Base-by-base conservation (phyloP, 2,329 filamentous ascomycete species). In the Didymella pomorum region DNA sequence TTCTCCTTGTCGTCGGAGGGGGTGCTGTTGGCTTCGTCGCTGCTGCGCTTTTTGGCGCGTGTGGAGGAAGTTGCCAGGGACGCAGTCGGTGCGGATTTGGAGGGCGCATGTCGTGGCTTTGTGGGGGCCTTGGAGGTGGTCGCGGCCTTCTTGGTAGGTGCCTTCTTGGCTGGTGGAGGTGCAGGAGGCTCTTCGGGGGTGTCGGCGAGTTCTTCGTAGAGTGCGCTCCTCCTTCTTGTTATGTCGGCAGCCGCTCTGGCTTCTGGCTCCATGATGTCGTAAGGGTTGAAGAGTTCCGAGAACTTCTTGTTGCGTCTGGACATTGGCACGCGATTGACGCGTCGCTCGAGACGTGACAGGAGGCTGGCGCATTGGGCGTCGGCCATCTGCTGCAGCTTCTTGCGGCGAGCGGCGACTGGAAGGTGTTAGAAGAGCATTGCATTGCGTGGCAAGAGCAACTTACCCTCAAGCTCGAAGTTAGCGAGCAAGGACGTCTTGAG, bases 351-450 rank as follows among this genome's bases (percentile, higher is more conserved):
- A 61, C 94, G 89, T 60, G 92, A 89, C 61, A 90, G 87, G 37
- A 98, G 84, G 62, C 91, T 91, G 76, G 94, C 90, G 21, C 93
- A 91, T 77, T 97, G 93, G 10, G 96, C 84, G 58, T 90, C 89
- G 80, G 96, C 97, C 75, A 96, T 93, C 7, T 93, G 90, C 69
- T 93, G 87, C 61, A 98, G 83, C 76, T 94, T 93, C 68, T 94
- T 87, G 61, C 92, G 91, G 74, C 93, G 87, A 79, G 96, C 91
- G 18, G 91, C 93, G 66, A 97, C 93, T 97, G 66, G n/a, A 9
- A 18, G 43, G 33, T 29, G 48, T 71, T 52, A 71, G 52, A 47
- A 52, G 42, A 16, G 39, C 28, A 20, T 47, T 46, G 48, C 55
- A 67, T 46, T 72, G 51, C 43, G 26, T 26, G 55, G 28, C 46